Conservation (phyloP, 306 rosid species). For the Casuarina equisetifolia region DNA sequence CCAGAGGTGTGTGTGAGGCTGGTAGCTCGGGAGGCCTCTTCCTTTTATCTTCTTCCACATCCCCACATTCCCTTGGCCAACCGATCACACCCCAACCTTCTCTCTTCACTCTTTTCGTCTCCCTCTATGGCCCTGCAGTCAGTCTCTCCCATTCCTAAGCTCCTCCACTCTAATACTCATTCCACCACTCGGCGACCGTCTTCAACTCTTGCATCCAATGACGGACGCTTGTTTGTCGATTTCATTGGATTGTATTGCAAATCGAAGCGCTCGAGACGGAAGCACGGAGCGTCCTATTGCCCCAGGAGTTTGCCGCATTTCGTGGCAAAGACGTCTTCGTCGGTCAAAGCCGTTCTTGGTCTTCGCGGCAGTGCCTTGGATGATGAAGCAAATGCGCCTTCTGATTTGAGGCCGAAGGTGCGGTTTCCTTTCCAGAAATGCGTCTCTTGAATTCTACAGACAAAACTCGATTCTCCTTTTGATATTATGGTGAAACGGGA, state of each 20-base stretch:
- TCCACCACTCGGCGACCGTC: constrained; percentile 34
- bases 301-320: constrained; percentile 31
- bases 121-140: constrained; percentile 68
- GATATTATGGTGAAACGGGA: background rate
- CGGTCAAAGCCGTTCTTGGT: constrained; percentile 60
- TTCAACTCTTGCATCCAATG: constrained; percentile 27
- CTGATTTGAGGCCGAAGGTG: constrained; percentile 56
- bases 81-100: constrained; percentile 10
- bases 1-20: constrained; percentile 38
- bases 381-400: constrained; percentile 29
- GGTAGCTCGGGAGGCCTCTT: constrained; percentile 46
- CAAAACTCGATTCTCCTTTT: background rate
- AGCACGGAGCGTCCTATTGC: constrained; percentile 28
- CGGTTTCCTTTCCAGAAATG: background rate
- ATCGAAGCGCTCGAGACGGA: constrained; percentile 47
- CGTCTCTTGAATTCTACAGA: background rate
- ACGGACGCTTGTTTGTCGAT: constrained; percentile 51
- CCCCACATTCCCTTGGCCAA: constrained; percentile 38
- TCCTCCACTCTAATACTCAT: constrained; percentile 34
- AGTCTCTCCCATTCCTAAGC: constrained; percentile 51
- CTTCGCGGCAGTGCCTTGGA: constrained; percentile 15
- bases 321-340: constrained; percentile 28
- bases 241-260: constrained; percentile 47
- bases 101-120: background rate
- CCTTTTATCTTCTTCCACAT: constrained; percentile 46